Percentiles rank a stretch among this genome's conserved stretches.
Evolutionary conservation across 2,329 filamentous ascomycete species (phyloP).

Genomic region (Fusarium cyanostomum): DNA sequence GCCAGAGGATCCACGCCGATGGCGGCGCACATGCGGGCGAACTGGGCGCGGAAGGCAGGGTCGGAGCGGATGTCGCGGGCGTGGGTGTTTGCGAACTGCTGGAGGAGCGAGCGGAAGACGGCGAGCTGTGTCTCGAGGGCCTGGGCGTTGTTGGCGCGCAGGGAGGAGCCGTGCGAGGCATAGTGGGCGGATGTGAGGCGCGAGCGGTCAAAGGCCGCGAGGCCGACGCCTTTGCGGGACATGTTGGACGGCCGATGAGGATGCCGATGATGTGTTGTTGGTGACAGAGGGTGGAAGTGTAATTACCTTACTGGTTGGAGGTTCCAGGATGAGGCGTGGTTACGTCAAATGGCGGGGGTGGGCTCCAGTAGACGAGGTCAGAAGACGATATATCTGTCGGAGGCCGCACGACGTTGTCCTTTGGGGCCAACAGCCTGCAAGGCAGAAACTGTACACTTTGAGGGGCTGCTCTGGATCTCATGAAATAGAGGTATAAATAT

Average conservation of each 20-base stretch:
- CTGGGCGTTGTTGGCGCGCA: conserved; percentile 85
- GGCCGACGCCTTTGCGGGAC: conserved; percentile 85
- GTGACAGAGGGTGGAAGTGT: background rate
- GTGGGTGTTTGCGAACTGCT: conserved; percentile 95
- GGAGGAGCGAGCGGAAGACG: conserved; percentile 93
- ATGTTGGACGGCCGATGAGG: conserved; percentile 49
- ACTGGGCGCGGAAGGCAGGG: conserved; percentile 93
- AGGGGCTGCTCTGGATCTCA: background rate
- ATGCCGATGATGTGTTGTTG: background rate
- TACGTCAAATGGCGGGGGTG: conserved; percentile 37
- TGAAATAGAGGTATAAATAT: background rate
- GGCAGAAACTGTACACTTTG: background rate
- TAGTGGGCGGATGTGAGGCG: conserved; percentile 88
- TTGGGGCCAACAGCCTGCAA: background rate
- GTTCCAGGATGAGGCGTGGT: conserved; percentile 4
- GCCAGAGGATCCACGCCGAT: conserved; percentile 96
- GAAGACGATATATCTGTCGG: background rate
- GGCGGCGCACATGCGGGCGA: conserved; percentile 96
- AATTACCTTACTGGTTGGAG: too few species aligned
- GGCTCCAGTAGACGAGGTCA: background rate
- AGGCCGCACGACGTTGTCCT: background rate
- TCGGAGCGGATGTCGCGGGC: conserved; percentile 96
- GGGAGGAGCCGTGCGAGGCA: conserved; percentile 85
- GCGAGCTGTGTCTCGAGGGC: conserved; percentile 93
- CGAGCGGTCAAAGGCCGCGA: conserved; percentile 88